Base-by-base conservation (phyloP, 805 yeast genomes). In the Yarrowia sp. region DNA sequence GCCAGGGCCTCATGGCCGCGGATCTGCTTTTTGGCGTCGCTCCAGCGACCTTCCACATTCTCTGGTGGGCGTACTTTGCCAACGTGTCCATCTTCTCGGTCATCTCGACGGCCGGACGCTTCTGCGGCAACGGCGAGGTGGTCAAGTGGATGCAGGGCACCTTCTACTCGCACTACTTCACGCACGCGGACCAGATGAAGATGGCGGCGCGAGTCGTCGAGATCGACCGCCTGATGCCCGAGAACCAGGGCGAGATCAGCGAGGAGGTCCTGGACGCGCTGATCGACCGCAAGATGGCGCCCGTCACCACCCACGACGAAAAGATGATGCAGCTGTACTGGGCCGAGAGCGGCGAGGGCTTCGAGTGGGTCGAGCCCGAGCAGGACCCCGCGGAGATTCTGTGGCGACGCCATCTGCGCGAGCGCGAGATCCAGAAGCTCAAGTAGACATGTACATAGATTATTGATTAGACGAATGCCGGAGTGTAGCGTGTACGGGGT, bases 311-410 rank as follows among this genome's bases (percentile, higher is more conserved):
- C 49, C 83, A 84, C 62, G 86, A 83, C 64, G 96, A 89, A 64
- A 70, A 82, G 49, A 78, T 84, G 76, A 68, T 89, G 66, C 87
- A 88, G 69, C 96, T 90, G 67, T 89, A 88, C 74, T 89, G 96
- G 96, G 83, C 88, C 70, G 80, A 87, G 41, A 88, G 90, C 7
- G 96, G 96, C 29, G 92, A 86, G 61, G 91, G 90, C 13, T 89
- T 88, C 69, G 88, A 86, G 64, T 89, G 96, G 96, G 86, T 82
- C 12, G 96, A 89, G 69, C 96, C 96, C 0, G 96, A 89, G 70
- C 87, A 87, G 69, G 96, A 90, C 69, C 96, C 96, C 0, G 96
- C 94, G 0, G 90, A 85, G 19, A 64, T 70, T 12, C 44, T 70
- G 5, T 73, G 75, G 75, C 59, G 68, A 19, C 60, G 66, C 6